Conservation (phyloP, 1,284 basidiomycete genomes). For the Bondarzewia mesenterica region DNA sequence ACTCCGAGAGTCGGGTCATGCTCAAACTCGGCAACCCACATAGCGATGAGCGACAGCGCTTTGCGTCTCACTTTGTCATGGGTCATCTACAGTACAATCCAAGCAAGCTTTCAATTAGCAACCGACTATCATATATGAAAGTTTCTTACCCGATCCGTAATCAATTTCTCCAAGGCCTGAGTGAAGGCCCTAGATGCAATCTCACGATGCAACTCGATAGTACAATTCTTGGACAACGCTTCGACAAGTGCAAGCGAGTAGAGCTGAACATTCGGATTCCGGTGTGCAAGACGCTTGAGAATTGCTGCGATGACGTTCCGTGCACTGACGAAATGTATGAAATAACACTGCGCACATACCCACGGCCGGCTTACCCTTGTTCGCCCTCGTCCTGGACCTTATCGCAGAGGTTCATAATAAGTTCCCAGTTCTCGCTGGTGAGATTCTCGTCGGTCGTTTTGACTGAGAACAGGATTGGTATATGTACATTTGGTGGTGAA, state of each 20-base stretch:
- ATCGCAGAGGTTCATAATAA: slow-evolving; percentile 93
- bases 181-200: slow-evolving; percentile 89
- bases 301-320: slow-evolving; percentile 80
- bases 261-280: slow-evolving; percentile 94
- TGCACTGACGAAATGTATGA: slow-evolving; percentile 45
- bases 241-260: slow-evolving; percentile 87
- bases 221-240: slow-evolving; percentile 88
- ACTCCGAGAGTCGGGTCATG: slow-evolving; percentile 77
- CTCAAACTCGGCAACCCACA: slow-evolving; percentile 86
- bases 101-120: not conserved
- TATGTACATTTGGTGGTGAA: not conserved
- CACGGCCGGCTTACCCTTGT: slow-evolving; percentile 50
- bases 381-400: slow-evolving; percentile 88
- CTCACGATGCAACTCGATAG: slow-evolving; percentile 76
- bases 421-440: slow-evolving; percentile 93
- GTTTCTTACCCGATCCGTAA: slow-evolving; percentile 71
- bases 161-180: slow-evolving; percentile 76
- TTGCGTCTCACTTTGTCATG: slow-evolving; percentile 84
- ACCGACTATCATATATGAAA: slow-evolving; percentile 1
- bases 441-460: slow-evolving; percentile 95
- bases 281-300: slow-evolving; percentile 87
- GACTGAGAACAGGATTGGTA: slow-evolving; percentile 35
- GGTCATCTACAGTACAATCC: slow-evolving; percentile 50
- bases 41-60: slow-evolving; percentile 65
- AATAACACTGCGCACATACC: not conserved